Evolutionary conservation across 768 basidiomycete genomes (phyloP), one percentile per base, ranked within the genome.

Genomic region (Trametes gibbosa): DNA sequence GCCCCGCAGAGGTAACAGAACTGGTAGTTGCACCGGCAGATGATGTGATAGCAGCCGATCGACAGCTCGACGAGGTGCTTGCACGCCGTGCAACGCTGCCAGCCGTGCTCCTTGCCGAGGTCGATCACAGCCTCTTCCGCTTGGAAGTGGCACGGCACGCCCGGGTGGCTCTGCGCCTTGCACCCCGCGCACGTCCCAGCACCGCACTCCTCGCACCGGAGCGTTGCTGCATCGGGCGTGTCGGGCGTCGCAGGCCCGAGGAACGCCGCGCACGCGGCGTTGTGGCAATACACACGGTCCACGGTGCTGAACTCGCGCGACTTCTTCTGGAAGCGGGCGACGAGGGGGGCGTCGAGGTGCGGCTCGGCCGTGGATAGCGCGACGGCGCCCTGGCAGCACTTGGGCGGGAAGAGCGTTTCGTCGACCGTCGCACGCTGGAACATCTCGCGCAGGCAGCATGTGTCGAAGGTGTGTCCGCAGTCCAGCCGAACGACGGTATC

Each of bases 401-500:
- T 50, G 6, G 68, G 68, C 8, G 68, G 68, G 51, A 61, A 69
- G 27, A 79, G 70, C 0, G 71, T 65, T 57, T 78, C 78, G 62
- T 79, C 78, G 19, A 56, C 62, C 5, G 66, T 70, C 0, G 76
- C 68, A 14, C 68, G 58, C 51, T 71, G 58, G 67, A 77, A 75
- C 47, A 79, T 69, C 35, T 70, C 63, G 3, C 67, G 66, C 27
- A 72, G 10, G 60, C 77, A 79, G n/a, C 1, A 63, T 12, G 62
- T 56, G 51, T 75, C 75, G 54, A 76, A 77, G 56, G 51, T 61
- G 58, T 79, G 74, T 24, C 70, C 68, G 50, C 77, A 78, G 0
- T 71, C 71, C 0, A 70, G 51, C 46, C 29, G 25, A 17, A 56
- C 43, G 43, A 61, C 55, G 23, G 34, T 51, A 0, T n/a, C 56